Base-by-base conservation (phyloP, 2,329 filamentous ascomycete species). In the Colletotrichum sp. region DNA sequence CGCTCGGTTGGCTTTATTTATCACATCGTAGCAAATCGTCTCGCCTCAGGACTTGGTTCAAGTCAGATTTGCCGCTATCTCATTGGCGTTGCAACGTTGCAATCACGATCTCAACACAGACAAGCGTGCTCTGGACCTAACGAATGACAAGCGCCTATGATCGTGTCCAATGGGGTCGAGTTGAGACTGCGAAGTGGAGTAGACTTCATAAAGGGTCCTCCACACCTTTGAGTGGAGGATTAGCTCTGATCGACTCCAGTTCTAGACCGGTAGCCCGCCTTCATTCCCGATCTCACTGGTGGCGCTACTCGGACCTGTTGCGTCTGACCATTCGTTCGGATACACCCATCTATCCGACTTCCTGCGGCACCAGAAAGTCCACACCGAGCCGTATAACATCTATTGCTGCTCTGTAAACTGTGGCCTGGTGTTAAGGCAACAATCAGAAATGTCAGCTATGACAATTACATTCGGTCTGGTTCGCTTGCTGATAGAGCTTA, bases 41-140 rank as follows among this genome's bases (percentile, higher is more conserved):
- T 69, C 16, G 69, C 62, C 69, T 67, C 26, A 64, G 28, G 62
- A 26, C 30, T 55, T 21, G 18, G 49, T 16, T 6, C 32, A 34
- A 30, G 49, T 26, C 30, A 26, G 59, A 66, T 71, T 70, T 70
- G 60, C 71, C 71, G 71, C 71, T 39, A 18, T 71, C 49, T 75
- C 36, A 75, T 75, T 77, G 71, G 65, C 59, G 60, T 24, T 71
- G 71, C 71, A 77, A 77, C 74, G 74, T 77, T 77, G 74, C 74
- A 75, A 71, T 77, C 71, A 55, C 30, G 26, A 71, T 66, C 71
- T 70, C n/a, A 24, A 70, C 65, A 34, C 24, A 44, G 52, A 55
- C 62, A 72, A 72, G 72, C 55, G 62, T 68, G 55, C 30, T 24
- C 60, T 26, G 44, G 6, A 13, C n/a, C 39, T 28, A 55, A 57